Percentiles rank a stretch among this genome's conserved stretches.
Conservation (phyloP, 2,329 filamentous ascomycete genomes). For the Tolypocladium paradoxum region DNA sequence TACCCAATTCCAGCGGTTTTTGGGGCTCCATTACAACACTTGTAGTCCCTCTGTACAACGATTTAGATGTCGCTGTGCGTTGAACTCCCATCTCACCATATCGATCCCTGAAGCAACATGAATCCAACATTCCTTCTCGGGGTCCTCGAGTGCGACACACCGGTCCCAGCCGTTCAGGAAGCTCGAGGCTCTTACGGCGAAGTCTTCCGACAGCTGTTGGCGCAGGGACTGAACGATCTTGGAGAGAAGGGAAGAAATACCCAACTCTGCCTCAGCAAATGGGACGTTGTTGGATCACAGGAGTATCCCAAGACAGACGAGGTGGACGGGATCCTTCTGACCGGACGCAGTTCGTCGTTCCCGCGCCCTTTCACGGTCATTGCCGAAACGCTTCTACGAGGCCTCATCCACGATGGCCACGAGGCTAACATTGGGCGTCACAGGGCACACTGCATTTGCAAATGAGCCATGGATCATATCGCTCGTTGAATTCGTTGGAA, state of each 20-base stretch:
- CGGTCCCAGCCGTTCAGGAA: slow-evolving; percentile 14
- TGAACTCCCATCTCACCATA: background rate
- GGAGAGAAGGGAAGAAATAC: slow-evolving; percentile 8
- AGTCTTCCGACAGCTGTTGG: slow-evolving; percentile 18
- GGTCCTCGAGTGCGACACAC: slow-evolving; percentile 21
- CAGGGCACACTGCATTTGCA: slow-evolving; percentile 25
- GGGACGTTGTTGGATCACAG: slow-evolving; percentile 18
- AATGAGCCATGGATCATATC: slow-evolving; percentile 29
- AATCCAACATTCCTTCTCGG: slow-evolving; percentile 8
- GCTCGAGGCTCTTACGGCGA: slow-evolving; percentile 19
- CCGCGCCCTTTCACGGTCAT: background rate
- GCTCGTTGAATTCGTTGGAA: slow-evolving; percentile 23
- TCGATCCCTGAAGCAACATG: background rate
- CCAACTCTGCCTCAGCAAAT: slow-evolving; percentile 15
- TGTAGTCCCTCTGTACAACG: background rate
- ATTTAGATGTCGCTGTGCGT: background rate
- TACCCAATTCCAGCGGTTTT: too few species aligned
- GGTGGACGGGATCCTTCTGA: slow-evolving; percentile 19
- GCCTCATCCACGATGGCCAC: background rate
- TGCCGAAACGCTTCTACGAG: background rate
- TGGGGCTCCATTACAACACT: too few species aligned
- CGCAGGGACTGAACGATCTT: slow-evolving; percentile 12
- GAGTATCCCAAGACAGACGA: slow-evolving; percentile 15
- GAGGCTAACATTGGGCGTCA: background rate
- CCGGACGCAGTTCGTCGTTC: slow-evolving; percentile 20